Percentiles rank a stretch among this genome's conserved stretches.
phyloP scores from a whole-genome alignment of 257 asterid species.

The Rehmannia glutinosa region DNA sequence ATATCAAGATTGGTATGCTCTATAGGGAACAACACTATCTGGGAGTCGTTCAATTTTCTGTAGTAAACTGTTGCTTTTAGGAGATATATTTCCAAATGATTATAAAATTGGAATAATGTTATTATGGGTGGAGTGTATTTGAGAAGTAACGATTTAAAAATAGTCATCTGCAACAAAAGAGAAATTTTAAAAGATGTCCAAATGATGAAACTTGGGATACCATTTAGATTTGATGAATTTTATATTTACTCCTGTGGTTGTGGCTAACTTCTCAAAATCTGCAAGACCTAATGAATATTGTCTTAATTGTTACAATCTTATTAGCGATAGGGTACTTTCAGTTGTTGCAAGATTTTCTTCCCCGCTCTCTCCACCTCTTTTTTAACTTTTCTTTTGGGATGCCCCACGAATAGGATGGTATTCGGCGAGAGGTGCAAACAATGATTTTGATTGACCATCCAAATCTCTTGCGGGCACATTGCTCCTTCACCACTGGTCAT shows the following conservation, averaged over 20 bases:
- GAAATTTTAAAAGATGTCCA: background rate
- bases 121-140: too few relatives aligned
- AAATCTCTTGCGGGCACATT: conserved; percentile 78
- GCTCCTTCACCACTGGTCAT: conserved; percentile 80
- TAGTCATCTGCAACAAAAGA: background rate
- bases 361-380: background rate
- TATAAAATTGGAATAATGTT: background rate
- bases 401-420: conserved; percentile 53
- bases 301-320: conserved; percentile 21
- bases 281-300: conserved; percentile 4
- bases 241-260: background rate
- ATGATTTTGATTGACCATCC: conserved; percentile 91
- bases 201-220: background rate
- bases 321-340: conserved; percentile 5
- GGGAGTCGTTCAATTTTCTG: background rate
- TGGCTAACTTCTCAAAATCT: background rate
- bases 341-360: background rate
- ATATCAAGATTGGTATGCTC: background rate
- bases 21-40: background rate
- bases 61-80: background rate
- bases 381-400: conserved; percentile 4
- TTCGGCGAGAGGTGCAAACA: conserved; percentile 80
- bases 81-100: background rate
- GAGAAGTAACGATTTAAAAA: background rate
- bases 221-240: background rate